Evolutionary conservation across 768 basidiomycete genomes (phyloP).

Genomic region (Panellus pusillus): DNA sequence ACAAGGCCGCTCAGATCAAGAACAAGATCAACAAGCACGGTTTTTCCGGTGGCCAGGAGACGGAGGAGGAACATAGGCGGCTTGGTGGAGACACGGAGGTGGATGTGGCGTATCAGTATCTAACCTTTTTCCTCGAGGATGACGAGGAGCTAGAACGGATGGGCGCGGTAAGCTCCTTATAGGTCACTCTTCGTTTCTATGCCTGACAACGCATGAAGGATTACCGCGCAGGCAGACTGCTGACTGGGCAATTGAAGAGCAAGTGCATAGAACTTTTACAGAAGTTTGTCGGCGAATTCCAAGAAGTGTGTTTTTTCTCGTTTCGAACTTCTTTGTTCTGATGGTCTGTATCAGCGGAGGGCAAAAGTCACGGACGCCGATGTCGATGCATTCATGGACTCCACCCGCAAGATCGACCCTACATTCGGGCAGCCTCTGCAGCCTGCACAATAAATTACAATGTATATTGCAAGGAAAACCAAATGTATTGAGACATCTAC

Average conservation of each 20-base stretch:
- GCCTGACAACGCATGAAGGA: conserved; percentile 51
- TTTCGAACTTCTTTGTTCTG: conserved; percentile 4
- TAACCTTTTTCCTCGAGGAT: conserved; percentile 94
- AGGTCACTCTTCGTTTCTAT: background rate
- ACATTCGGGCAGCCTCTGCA: conserved; percentile 33
- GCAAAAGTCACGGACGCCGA: conserved; percentile 78
- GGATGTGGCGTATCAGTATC: conserved; percentile 93
- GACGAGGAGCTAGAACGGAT: conserved; percentile 82
- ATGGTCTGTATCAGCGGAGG: conserved; percentile 54
- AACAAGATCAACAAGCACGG: conserved; percentile 97
- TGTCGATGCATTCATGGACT: conserved; percentile 78
- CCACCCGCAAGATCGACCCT: conserved; percentile 70
- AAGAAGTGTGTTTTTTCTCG: conserved; percentile 47
- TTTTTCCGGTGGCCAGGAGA: conserved; percentile 93
- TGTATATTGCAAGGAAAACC: background rate
- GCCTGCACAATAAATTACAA: background rate
- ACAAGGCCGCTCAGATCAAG: conserved; percentile 90
- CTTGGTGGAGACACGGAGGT: conserved; percentile 92
- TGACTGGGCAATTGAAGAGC: conserved; percentile 91
- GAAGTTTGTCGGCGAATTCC: conserved; percentile 81
- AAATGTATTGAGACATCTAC: conserved; percentile 1
- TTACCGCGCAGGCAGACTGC: conserved; percentile 82
- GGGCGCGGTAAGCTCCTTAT: conserved; percentile 57
- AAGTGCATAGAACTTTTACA: conserved; percentile 84
- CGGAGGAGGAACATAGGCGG: conserved; percentile 90